Base-by-base conservation (phyloP, 805 yeast genomes). In the Saccharomyces kudriavzevii region DNA sequence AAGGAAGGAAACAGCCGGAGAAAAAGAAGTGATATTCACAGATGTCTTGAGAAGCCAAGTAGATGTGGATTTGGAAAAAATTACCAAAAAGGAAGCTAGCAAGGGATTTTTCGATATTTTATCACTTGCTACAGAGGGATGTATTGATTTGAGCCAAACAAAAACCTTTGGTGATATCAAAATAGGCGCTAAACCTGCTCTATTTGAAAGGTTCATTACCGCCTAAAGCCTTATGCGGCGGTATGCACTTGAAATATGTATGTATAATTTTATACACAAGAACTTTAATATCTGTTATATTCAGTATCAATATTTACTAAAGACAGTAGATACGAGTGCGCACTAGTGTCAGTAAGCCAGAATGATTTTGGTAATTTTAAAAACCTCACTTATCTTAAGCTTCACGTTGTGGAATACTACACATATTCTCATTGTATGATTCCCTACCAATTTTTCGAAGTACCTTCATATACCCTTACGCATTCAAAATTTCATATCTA, bases 71-170 rank as follows among this genome's bases (percentile, higher is more conserved):
- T 14, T 17, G 5, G 28, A 31, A 27, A 22, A 27, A 26, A 52
- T 58, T 9, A 55, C 66, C 9, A 66, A 55, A 53, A 52, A 50
- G 14, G 66, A 62, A 46, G 72, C 68, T 1, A 61, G 69, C 51
- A 59, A 55, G 45, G 58, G 87, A 52, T 90, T 90, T 69, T 90
- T 89, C 62, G 96, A 90, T 66, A 67, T 90, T 65, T 74, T 90
- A 60, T 92, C 89, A 3, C 74, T 90, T 54, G 95, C 95, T 1
- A 84, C 94, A 5, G 76, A 82, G 47, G 90, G 85, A 60, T 84
- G 92, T 52, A 72, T 90, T 48, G 72, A 74, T 14, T 68, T 89
- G 45, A 70, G 79, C 40, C 96, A 89, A 70, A 74, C 76, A 6
- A 73, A 72, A 43, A 60, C 85, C 22, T 88, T 83, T 58, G 85